phyloP scores from a whole-genome alignment of 371 early-diverging fungal species.

The Mortierella sp. region DNA sequence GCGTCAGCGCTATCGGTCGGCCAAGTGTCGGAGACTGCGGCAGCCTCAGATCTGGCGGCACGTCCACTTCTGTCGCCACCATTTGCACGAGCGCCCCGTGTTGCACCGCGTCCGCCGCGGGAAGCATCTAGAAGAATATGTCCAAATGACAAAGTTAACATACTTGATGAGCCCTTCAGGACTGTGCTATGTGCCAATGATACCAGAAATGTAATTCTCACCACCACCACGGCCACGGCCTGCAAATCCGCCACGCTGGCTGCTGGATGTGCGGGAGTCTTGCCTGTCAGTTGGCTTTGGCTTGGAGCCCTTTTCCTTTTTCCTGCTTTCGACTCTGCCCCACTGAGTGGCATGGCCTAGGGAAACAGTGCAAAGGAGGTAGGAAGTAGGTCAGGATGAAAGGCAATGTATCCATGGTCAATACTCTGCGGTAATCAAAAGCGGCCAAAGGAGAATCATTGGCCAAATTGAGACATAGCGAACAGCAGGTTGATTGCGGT shows the following conservation, averaged over 20 bases:
- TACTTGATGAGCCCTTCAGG: too few relatives aligned
- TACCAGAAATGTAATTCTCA: not conserved
- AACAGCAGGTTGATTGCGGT: too few relatives aligned
- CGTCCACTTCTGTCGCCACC: slow-evolving; percentile 44
- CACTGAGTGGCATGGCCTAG: slow-evolving; percentile 90
- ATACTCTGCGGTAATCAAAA: too few relatives aligned
- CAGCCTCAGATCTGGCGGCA: slow-evolving; percentile 18
- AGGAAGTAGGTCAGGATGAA: not conserved
- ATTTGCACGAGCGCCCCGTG: slow-evolving; percentile 50
- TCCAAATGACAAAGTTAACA: not conserved
- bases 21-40: slow-evolving; percentile 7
- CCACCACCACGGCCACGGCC: slow-evolving; percentile 50
- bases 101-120: slow-evolving; percentile 61
- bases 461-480: too few relatives aligned
- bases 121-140: slow-evolving; percentile 15
- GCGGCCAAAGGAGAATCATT: too few relatives aligned
- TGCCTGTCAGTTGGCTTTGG: slow-evolving; percentile 54
- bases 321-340: slow-evolving; percentile 91
- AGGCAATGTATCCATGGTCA: too few relatives aligned
- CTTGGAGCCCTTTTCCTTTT: slow-evolving; percentile 59
- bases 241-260: slow-evolving; percentile 46
- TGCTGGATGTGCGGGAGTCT: slow-evolving; percentile 42
- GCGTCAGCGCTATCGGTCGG: slow-evolving; percentile 10
- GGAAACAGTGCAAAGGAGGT: too few relatives aligned
- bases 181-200: not conserved